phyloP scores from a whole-genome alignment of 2,329 filamentous ascomycete genomes.

The Penicillium italicum region DNA sequence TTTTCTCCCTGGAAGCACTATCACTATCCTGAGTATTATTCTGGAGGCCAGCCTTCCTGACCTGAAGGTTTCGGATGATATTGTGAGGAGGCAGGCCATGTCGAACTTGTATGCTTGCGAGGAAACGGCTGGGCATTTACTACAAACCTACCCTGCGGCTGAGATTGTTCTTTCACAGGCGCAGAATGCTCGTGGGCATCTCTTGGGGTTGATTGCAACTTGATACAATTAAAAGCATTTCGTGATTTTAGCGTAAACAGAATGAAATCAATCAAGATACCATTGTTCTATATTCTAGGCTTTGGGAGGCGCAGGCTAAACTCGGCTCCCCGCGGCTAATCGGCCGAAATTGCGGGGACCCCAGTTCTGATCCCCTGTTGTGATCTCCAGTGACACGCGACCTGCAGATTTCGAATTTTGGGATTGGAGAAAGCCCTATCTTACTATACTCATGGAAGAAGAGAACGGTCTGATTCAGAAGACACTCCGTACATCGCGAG shows the following conservation, averaged over 20 bases:
- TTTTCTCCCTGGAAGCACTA: constrained; percentile 1
- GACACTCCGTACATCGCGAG: constrained; percentile 10
- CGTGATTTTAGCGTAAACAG: neutral
- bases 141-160: constrained; percentile 11
- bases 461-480: neutral
- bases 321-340: neutral
- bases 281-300: neutral
- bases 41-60: constrained; percentile 3
- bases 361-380: neutral
- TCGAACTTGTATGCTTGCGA: constrained; percentile 6
- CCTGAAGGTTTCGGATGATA: constrained; percentile 1
- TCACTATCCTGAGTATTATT: constrained; percentile 6
- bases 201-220: neutral
- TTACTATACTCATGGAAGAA: neutral
- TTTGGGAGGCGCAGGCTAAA: neutral
- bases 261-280: neutral
- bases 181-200: constrained; percentile 8
- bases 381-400: neutral
- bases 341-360: constrained; percentile 5
- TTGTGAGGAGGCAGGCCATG: constrained; percentile 9
- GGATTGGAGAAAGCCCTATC: too few relatives aligned
- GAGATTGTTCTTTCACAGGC: constrained; percentile 10
- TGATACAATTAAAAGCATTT: neutral
- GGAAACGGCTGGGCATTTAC: constrained; percentile 1
- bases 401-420: neutral